Percentiles rank a stretch among this genome's conserved stretches.
Evolutionary conservation across 805 yeast species (phyloP).

Genomic region (Priceomyces haplophilus): DNA sequence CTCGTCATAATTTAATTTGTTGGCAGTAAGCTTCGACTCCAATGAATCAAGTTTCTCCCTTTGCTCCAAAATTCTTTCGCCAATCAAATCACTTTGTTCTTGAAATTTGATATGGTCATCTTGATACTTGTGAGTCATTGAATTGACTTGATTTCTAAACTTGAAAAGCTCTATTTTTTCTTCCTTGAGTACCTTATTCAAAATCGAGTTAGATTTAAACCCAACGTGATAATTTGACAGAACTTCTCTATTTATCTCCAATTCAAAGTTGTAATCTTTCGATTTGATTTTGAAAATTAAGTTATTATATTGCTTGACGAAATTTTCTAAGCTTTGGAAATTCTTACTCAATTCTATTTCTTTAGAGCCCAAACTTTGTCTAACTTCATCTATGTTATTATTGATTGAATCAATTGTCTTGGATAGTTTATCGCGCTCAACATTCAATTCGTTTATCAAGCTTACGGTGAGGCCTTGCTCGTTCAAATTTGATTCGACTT

Average conservation of each 20-base stretch:
- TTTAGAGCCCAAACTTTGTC: slow-evolving; percentile 45
- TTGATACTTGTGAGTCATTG: slow-evolving; percentile 46
- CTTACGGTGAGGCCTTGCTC: slow-evolving; percentile 58
- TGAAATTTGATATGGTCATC: slow-evolving; percentile 58
- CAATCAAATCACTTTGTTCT: slow-evolving; percentile 54
- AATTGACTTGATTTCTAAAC: slow-evolving; percentile 33
- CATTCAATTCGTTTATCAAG: slow-evolving; percentile 60
- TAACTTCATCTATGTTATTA: slow-evolving; percentile 44
- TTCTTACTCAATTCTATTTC: slow-evolving; percentile 49
- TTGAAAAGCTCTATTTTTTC: slow-evolving; percentile 41
- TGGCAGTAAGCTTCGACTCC: slow-evolving; percentile 52
- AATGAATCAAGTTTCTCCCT: slow-evolving; percentile 54
- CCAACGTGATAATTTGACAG: slow-evolving; percentile 9
- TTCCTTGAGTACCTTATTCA: slow-evolving; percentile 45
- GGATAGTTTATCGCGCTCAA: slow-evolving; percentile 58
- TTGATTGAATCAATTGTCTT: slow-evolving; percentile 47
- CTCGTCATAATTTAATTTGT: slow-evolving; percentile 54
- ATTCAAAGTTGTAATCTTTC: slow-evolving; percentile 33
- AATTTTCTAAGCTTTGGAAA: slow-evolving; percentile 49
- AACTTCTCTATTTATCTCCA: slow-evolving; percentile 26
- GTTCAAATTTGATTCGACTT: slow-evolving; percentile 41
- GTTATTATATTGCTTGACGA: slow-evolving; percentile 56
- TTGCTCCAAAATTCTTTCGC: slow-evolving; percentile 55
- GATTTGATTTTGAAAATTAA: slow-evolving; percentile 45
- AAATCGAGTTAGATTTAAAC: slow-evolving; percentile 27